Evolutionary conservation across 192 early-diverging fungal species (phyloP), one percentile per base, ranked within the genome.

Genomic region (Geranomyces variabilis): DNA sequence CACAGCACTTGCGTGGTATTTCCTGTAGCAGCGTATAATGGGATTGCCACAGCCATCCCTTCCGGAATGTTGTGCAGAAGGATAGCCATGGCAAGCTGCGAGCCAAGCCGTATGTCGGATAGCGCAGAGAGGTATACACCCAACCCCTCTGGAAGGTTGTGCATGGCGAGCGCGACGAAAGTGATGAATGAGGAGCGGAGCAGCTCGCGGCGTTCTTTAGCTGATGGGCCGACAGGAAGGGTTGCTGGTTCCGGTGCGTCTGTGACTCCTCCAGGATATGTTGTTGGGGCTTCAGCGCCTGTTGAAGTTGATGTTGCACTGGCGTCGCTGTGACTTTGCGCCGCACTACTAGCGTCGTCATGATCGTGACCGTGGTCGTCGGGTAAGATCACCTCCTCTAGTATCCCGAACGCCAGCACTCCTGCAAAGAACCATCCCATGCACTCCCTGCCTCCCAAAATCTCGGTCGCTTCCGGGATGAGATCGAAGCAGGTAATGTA

Each of bases 31-130:
- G 81, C 84, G 47, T 80, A 83, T 17, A 86, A 63, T 12, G 84
- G 84, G 43, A 86, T 81, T n/a, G 81, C 84, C 22, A 86, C 81
- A 8, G 84, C 84, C 84, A 86, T 86, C 22, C 84, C 84, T 63
- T 86, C 84, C 19, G 77, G 81, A 57, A 81, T 79, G 64, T 86
- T 86, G 75, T 86, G 81, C 33, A 86, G 69, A 9, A 81, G 55
- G 62, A 86, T 86, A 30, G 84, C 84, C 12, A 79, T 69, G 7
- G 81, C 78, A 1, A 86, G 75, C 73, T 86, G 81, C 1, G 76
- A 48, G 10, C 84, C 83, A 22, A 83, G 75, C 5, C 77, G 69
- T 7, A 65, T 24, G 62, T 86, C 77, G 12, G 75, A 70, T 28
- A 86, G 67, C 13, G 79, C 66, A 8, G 81, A 74, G 24, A 86